A percentile compares a stretch with the other conserved stretches of the same genome.
These are phyloP conservation scores for Ottelia alismoides DNA, from an alignment of 106 monocot species.

Conservation along the genomic window DNA sequence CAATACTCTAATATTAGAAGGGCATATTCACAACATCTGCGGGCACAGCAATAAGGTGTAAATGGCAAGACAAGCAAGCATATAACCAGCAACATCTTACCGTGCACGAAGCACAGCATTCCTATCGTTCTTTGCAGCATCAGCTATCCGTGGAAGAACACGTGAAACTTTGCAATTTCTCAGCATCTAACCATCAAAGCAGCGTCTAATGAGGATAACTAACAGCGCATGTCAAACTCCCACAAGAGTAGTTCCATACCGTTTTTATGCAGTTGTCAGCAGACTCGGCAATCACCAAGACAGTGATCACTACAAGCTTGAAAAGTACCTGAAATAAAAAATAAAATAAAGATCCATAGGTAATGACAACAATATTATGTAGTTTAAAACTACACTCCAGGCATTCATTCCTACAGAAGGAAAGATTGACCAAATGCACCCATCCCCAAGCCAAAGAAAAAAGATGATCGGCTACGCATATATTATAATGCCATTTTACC, in stretches of 20 bases:
- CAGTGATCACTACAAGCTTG: conserved; percentile 99
- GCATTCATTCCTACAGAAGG: too few species aligned
- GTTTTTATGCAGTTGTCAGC: conserved; percentile 99
- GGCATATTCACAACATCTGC: conserved; percentile 99
- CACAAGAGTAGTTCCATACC: conserved; percentile 47
- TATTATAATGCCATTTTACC: too few species aligned
- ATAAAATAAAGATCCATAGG: too few species aligned
- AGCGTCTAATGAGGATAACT: too few species aligned
- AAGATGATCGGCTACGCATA: too few species aligned
- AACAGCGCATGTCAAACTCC: too few species aligned
- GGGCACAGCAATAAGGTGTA: neutral
- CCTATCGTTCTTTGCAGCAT: conserved; percentile 86
- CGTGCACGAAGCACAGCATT: conserved; percentile 95
- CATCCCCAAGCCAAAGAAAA: too few species aligned
- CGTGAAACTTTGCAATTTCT: conserved; percentile 96
- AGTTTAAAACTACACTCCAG: too few species aligned
- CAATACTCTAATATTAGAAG: conserved; percentile 91
- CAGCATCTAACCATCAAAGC: conserved; percentile 50
- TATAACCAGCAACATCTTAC: conserved; percentile 17
- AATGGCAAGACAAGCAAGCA: neutral
- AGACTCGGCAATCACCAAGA: conserved; percentile 97
- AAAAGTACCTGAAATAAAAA: conserved; percentile 59
- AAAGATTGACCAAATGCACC: too few species aligned
- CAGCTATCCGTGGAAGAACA: conserved; percentile 77
- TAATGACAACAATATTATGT: too few species aligned